phyloP scores from a whole-genome alignment of 139 green algal species.

The Tetratostichococcus sp. region DNA sequence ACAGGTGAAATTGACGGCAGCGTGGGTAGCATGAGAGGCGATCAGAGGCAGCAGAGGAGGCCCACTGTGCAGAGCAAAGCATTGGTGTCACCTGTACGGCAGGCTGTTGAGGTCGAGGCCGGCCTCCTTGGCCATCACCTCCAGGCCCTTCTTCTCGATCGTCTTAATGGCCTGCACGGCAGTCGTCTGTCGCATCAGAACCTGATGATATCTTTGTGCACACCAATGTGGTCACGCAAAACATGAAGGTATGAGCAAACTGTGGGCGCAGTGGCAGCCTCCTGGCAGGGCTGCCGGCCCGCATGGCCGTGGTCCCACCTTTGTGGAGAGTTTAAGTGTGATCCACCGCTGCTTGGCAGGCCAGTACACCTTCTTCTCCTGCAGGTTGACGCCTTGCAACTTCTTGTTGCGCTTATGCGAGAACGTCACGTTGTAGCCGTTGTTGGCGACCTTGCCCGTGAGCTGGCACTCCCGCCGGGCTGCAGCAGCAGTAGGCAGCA shows the following conservation, averaged over 20 bases:
- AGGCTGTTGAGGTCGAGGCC: slow-evolving; percentile 85
- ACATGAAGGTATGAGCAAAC: too few species aligned
- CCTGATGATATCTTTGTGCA: too few species aligned
- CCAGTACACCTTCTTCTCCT: slow-evolving; percentile 67
- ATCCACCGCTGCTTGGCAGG: slow-evolving; percentile 68
- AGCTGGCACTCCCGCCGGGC: slow-evolving; percentile 70
- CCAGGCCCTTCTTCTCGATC: slow-evolving; percentile 86
- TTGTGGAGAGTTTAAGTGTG: slow-evolving; percentile 69
- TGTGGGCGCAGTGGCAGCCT: too few species aligned
- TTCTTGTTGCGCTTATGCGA: slow-evolving; percentile 97
- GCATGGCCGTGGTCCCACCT: too few species aligned
- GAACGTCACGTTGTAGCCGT: slow-evolving; percentile 88
- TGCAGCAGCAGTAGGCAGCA: slow-evolving; percentile 7
- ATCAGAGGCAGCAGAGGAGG: slow-evolving; percentile 52
- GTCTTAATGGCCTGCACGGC: slow-evolving; percentile 56
- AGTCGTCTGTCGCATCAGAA: too few species aligned
- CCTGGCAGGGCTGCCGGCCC: too few species aligned
- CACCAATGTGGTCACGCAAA: too few species aligned
- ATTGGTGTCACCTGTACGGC: slow-evolving; percentile 47
- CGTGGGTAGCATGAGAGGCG: slow-evolving; percentile 30
- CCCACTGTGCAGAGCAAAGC: slow-evolving; percentile 41
- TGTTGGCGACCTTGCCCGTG: slow-evolving; percentile 95
- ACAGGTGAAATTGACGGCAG: too few species aligned
- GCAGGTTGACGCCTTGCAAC: slow-evolving; percentile 93
- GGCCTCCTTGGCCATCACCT: slow-evolving; percentile 84